Conservation (phyloP, 225 moss, liverwort and hornwort species). For the Neckera pumila region DNA sequence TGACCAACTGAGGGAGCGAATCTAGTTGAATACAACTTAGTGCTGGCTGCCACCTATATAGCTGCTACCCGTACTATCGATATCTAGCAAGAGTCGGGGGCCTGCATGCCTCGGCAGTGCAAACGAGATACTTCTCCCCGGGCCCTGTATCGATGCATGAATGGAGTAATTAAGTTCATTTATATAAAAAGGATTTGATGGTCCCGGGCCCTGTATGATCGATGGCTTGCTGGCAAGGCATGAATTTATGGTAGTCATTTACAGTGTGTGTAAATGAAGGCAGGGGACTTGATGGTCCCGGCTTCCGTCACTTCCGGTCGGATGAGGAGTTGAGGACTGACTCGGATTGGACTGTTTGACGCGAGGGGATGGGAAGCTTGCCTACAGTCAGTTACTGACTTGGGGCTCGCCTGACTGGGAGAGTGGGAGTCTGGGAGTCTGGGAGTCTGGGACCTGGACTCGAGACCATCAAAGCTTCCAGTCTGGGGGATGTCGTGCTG, state of each 20-base stretch:
- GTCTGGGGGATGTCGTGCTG: not conserved
- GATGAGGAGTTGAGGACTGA: not conserved
- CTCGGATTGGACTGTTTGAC: not conserved
- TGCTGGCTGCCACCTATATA: not conserved
- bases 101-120: not conserved
- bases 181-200: not conserved
- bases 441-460: too few relatives aligned
- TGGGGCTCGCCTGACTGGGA: too few relatives aligned
- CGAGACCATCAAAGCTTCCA: not conserved
- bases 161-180: too few relatives aligned
- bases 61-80: not conserved
- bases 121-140: not conserved
- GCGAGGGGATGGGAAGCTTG: not conserved
- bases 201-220: not conserved
- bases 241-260: not conserved
- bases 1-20: not conserved
- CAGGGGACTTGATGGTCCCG: not conserved
- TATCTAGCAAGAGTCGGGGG: not conserved
- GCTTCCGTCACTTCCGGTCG: not conserved
- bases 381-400: too few relatives aligned
- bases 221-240: not conserved
- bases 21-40: not conserved
- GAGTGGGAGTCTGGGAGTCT: too few relatives aligned
- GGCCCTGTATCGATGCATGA: not conserved
- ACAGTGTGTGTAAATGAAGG: not conserved